Base-by-base conservation (phyloP, 1,139 yeast genomes). In the Pichia cactophila region DNA sequence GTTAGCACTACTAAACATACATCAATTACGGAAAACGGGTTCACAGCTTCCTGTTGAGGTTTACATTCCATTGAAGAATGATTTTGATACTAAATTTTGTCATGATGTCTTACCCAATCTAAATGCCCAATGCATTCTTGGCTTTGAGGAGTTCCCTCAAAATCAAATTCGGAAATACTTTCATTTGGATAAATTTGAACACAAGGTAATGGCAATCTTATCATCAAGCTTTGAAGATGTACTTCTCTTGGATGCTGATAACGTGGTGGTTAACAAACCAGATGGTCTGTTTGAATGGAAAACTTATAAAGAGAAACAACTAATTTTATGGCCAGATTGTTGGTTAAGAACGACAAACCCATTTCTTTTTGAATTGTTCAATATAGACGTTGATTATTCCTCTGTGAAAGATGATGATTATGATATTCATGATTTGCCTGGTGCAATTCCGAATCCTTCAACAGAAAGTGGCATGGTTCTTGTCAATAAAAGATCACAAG, bases 251-350 rank as follows among this genome's bases (percentile, higher is more conserved):
- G 92, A 84, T 61, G 81, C 86, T 10, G 90, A 84, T 63, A 78
- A 82, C 60, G 74, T 80, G 58, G 86, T 86, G 9, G 66, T 80
- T 38, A 66, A 62, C 42, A 74, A 78, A 54, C 74, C 82, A 26
- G 84, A 80, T 48, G 67, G 70, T 48, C 63, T 82, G 37, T 80
- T 78, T 51, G 55, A 60, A 5, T 62, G 70, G 48, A 57, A 64
- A 16, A 63, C 64, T 4, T 72, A 63, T 56, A 41, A 53, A 14
- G 57, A 67, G 10, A 54, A 58, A 26, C 72, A 73, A 1, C 50
- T 74, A 37, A 63, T 74, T 1, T 44, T 81, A n/a, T 83, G 90
- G 90, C 89, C 90, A 7, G 88, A 83, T 61, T 77, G 77, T 51
- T 83, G 88, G 88, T 69, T 73, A 47, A 70, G 89, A 59, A 71